phyloP scores from a whole-genome alignment of 306 rosid species.

The Ziziphus jujuba region DNA sequence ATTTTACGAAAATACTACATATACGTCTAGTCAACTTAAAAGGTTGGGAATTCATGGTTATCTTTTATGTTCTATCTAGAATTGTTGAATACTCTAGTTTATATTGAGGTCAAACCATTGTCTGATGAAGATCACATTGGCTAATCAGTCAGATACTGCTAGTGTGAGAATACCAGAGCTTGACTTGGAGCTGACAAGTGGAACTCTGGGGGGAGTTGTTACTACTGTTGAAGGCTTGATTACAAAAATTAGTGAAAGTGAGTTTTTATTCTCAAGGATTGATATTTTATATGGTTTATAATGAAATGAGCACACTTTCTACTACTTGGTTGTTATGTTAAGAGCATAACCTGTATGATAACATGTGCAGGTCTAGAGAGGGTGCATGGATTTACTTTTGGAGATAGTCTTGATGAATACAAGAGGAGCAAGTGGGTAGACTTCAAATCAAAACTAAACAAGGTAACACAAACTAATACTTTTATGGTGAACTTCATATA shows the following conservation, averaged over 20 bases:
- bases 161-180: conserved; percentile 57
- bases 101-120: conserved; percentile 1
- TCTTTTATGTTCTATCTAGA: background rate
- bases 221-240: conserved; percentile 90
- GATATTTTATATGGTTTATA: background rate
- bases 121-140: conserved; percentile 24
- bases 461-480: conserved; percentile 45
- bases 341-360: conserved; percentile 8
- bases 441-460: conserved; percentile 57
- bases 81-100: conserved; percentile 1
- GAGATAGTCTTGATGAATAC: conserved; percentile 81
- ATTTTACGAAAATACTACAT: too few relatives aligned
- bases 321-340: background rate
- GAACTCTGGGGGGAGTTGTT: conserved; percentile 62
- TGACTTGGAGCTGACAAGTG: conserved; percentile 83
- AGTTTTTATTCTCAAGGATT: conserved; percentile 20
- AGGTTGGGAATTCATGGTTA: background rate
- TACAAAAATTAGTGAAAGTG: conserved; percentile 53
- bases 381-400: conserved; percentile 87
- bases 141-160: conserved; percentile 57
- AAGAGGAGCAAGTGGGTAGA: conserved; percentile 74
- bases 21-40: background rate
- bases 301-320: background rate
- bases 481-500: background rate
- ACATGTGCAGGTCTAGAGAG: conserved; percentile 71